Conservation (phyloP, 2,329 filamentous ascomycete species). For the Hypoxylon sp. region DNA sequence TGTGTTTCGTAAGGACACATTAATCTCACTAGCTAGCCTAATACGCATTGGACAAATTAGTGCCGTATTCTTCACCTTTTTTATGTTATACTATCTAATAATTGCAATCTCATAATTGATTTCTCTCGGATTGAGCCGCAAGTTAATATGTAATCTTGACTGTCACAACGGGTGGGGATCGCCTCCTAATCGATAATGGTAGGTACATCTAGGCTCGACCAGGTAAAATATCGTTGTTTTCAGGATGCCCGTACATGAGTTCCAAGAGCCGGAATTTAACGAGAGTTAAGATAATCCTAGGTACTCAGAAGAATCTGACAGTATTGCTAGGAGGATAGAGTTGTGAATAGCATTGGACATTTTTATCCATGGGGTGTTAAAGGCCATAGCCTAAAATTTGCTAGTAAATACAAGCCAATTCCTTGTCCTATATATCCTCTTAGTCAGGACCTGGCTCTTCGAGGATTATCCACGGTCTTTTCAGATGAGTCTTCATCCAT, state of each 20-base stretch:
- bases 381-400: no score
- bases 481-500: no score
- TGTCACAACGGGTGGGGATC: neutral
- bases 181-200: neutral
- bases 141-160: neutral
- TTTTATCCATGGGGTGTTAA: neutral
- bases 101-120: neutral
- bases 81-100: neutral
- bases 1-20: neutral
- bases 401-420: no score
- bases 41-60: neutral
- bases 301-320: neutral
- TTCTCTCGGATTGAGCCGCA: neutral
- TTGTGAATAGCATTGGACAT: neutral
- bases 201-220: neutral
- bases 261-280: neutral
- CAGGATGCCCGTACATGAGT: neutral
- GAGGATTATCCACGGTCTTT: no score
- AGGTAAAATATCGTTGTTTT: neutral
- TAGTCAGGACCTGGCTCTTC: no score
- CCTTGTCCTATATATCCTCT: no score
- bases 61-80: neutral
- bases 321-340: neutral
- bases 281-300: no score
- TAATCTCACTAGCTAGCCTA: neutral